phyloP scores from a whole-genome alignment of 768 basidiomycete species.

The Amyloporia xantha region DNA sequence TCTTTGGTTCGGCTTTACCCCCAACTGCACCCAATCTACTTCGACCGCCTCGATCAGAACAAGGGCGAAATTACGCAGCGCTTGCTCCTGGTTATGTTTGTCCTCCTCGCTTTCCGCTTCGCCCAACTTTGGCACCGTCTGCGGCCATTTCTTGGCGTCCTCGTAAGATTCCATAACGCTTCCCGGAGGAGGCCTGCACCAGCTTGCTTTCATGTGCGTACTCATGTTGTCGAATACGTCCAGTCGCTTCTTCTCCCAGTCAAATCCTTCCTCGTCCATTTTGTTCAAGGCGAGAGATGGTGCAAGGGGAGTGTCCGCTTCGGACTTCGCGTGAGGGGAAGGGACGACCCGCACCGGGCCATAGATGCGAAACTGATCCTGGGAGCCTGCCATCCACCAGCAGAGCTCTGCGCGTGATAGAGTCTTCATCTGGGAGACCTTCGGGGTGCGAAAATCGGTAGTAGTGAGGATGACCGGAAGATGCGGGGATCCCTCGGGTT shows the following conservation, averaged over 20 bases:
- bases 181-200: constrained; percentile 67
- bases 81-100: constrained; percentile 41
- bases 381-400: constrained; percentile 66
- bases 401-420: constrained; percentile 50
- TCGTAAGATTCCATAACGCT: constrained; percentile 43
- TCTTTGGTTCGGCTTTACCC: constrained; percentile 50
- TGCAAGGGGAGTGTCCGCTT: constrained; percentile 4
- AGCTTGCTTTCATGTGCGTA: constrained; percentile 59
- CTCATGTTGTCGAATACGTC: constrained; percentile 55
- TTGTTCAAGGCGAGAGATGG: constrained; percentile 8
- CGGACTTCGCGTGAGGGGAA: constrained; percentile 13
- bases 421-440: constrained; percentile 49
- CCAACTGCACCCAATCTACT: constrained; percentile 65
- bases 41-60: constrained; percentile 63
- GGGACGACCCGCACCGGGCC: constrained; percentile 46
- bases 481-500: constrained; percentile 33
- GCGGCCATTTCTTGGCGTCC: constrained; percentile 58
- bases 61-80: constrained; percentile 64
- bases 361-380: constrained; percentile 69
- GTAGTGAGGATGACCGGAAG: constrained; percentile 60
- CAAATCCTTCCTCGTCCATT: constrained; percentile 27
- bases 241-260: constrained; percentile 65
- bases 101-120: constrained; percentile 33
- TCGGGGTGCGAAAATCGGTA: constrained; percentile 73
- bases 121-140: constrained; percentile 41